Conservation (phyloP, 768 basidiomycete species). For the Leccinum incarnatum region DNA sequence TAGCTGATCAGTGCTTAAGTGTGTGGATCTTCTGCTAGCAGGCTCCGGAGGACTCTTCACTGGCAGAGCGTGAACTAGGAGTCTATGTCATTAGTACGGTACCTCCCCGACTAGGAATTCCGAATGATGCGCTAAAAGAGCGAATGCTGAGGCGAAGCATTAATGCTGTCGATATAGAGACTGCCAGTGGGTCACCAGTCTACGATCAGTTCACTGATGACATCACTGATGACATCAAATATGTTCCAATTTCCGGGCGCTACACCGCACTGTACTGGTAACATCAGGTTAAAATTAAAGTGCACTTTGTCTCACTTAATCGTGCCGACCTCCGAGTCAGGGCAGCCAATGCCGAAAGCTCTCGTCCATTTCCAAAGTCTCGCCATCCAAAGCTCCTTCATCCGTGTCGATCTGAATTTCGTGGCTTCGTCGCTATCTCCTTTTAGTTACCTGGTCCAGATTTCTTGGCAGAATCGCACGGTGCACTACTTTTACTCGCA, state of each 20-base stretch:
- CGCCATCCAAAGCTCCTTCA: not conserved
- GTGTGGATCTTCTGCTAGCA: not conserved
- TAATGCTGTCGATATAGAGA: no score
- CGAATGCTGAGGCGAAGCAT: no score
- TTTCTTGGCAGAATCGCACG: not conserved
- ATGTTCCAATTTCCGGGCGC: not conserved
- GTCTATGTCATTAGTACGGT: no score
- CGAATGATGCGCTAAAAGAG: no score
- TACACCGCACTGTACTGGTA: not conserved
- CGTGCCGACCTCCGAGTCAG: not conserved
- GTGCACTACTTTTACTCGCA: not conserved
- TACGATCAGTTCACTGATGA: no score
- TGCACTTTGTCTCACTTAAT: not conserved
- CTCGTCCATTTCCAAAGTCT: not conserved
- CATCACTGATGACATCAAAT: not conserved
- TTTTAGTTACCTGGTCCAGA: not conserved
- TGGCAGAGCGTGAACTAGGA: no score
- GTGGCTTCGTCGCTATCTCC: constrained; percentile 4
- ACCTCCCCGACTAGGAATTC: no score
- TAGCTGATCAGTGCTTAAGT: no score
- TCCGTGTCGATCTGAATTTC: not conserved
- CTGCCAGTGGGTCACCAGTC: not conserved
- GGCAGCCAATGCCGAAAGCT: not conserved
- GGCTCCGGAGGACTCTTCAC: not conserved
- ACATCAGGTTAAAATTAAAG: no score